Base-by-base conservation (phyloP, 176 grass and related monocot genomes). In the Cenchrus americanus region DNA sequence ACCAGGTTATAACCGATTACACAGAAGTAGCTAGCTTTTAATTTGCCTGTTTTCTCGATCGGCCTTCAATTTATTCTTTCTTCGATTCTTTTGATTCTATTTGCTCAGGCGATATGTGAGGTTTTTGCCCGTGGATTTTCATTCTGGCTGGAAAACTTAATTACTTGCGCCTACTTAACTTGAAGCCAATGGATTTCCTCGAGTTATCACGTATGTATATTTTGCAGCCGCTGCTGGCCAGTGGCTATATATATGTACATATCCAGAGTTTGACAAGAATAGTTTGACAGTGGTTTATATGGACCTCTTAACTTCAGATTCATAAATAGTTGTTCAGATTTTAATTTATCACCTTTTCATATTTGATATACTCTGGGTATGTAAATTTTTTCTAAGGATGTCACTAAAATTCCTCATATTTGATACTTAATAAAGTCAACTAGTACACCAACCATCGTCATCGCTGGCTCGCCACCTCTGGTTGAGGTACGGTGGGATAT, bases 1-100 rank as follows among this genome's bases (percentile, higher is more conserved):
- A 84, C 88, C 83, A 97, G 92, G 94, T 97, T 23, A 24, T 43
- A 82, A 77, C 46, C 75, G 34, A 52, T 49, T 75, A 46, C 63
- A 65, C 72, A 8, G 18, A 54, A 68, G 2, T 30, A 37, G 34
- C 34, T 44, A 23, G 11, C 34, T 43, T 60, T 76, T 14, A 14
- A 41, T 76, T 60, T 57, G 52, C 78, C 47, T 37, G 7, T 53
- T 17, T 69, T 23, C 34, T 37, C 34, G 34, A 37, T 43, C 30
- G 78, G 13, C 64, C 43, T 81, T 87, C 37, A 52, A 18, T 22
- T 58, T 7, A 60, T 69, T 75, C 47, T 54, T 34, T 37, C 34
- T 34, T 37, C 34, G 34, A 37, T 37, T 24, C 3, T 79, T 73
- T 42, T 76, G 5, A 34, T 47, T 76, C 26, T 7, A 42, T 66